Evolutionary conservation across 2,329 filamentous ascomycete species (phyloP).

Genomic region (Sporothrix inflata): DNA sequence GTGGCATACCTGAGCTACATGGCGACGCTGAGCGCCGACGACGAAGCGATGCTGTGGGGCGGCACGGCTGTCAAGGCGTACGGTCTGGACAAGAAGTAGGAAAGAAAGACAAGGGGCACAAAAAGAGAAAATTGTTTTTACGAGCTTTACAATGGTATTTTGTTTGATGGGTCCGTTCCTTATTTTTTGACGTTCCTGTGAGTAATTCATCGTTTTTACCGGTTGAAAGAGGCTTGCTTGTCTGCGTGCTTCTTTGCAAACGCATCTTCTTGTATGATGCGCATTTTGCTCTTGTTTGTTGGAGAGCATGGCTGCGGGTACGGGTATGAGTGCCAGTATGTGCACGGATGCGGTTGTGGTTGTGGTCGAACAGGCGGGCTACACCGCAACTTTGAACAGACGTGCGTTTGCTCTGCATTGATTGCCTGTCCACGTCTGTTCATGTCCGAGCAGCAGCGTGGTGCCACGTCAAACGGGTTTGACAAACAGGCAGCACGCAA

Average conservation of each 20-base stretch:
- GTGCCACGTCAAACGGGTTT: constrained; percentile 10
- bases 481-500: neutral
- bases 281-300: neutral
- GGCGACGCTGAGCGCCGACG: constrained; percentile 61
- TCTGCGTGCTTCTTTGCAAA: too few species aligned
- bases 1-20: constrained; percentile 70
- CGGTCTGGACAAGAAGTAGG: constrained; percentile 43
- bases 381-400: constrained; percentile 23
- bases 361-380: neutral
- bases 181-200: too few species aligned
- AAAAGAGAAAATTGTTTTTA: neutral
- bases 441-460: neutral
- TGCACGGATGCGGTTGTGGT: neutral
- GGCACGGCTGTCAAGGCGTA: constrained; percentile 76
- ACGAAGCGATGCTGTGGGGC: constrained; percentile 71
- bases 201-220: too few species aligned
- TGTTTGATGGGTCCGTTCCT: neutral
- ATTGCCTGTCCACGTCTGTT: neutral
- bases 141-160: neutral
- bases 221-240: too few species aligned
- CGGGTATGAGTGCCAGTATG: neutral
- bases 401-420: neutral
- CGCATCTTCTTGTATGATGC: neutral
- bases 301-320: neutral
- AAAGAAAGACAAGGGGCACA: too few species aligned